Conservation (phyloP, 2,329 filamentous ascomycete species). For the Elsinoe perseae region DNA sequence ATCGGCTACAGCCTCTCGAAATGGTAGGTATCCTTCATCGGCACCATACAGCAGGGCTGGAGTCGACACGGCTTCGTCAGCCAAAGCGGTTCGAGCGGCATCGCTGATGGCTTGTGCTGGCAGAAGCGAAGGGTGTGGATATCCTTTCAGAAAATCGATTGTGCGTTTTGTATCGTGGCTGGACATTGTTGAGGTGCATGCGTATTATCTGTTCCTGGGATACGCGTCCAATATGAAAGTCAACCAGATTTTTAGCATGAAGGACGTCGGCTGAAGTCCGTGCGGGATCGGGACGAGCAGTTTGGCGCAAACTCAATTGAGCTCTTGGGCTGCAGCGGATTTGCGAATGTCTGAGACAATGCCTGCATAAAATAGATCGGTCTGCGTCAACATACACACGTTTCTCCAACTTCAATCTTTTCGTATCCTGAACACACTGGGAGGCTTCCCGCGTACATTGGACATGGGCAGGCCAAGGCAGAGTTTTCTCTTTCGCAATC, state of each 20-base stretch:
- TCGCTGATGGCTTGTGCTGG: constrained; percentile 55
- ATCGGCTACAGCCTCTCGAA: constrained; percentile 58
- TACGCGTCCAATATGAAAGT: neutral
- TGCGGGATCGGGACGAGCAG: neutral
- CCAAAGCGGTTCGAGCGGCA: constrained; percentile 55
- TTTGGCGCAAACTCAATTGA: constrained; percentile 14
- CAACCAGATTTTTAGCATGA: neutral
- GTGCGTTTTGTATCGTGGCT: constrained; percentile 21
- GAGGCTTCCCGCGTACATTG: neutral
- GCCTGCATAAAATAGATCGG: neutral
- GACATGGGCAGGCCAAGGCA: neutral
- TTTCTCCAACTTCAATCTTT: neutral
- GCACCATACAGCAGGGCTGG: constrained; percentile 72
- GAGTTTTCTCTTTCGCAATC: neutral
- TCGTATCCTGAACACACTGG: neutral
- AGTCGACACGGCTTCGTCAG: constrained; percentile 49
- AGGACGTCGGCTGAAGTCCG: neutral
- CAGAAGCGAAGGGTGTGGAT: constrained; percentile 58
- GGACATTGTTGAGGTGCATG: constrained; percentile 6
- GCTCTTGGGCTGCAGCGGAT: neutral
- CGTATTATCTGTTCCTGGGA: neutral
- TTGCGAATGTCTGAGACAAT: neutral
- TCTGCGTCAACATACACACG: neutral
- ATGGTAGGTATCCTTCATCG: constrained; percentile 63
- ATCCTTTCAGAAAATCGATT: constrained; percentile 62